These are phyloP conservation scores for Wallacemonas rigidus DNA, from an alignment of 208 protist genomes.

Conservation along the genomic window DNA sequence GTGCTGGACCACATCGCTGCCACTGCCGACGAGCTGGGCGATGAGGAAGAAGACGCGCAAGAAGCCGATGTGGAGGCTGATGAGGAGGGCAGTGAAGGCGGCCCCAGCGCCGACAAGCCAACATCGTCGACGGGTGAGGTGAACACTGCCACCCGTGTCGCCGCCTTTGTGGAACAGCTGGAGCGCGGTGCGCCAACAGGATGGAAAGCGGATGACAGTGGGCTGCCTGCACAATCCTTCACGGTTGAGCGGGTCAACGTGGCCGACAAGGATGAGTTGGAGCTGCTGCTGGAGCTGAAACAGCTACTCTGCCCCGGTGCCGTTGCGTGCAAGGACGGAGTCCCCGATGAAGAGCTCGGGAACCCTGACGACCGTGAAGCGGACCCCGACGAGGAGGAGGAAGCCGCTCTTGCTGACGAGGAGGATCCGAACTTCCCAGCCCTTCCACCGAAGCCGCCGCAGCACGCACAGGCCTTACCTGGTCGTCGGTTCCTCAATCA, in stretches of 20 bases:
- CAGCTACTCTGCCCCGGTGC: conserved; percentile 50
- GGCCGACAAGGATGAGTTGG: conserved; percentile 38
- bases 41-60: conserved; percentile 6
- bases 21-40: not conserved
- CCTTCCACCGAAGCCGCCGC: conserved; percentile 3
- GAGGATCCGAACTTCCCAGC: conserved; percentile 24
- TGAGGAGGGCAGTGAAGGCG: not conserved
- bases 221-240: conserved; percentile 13
- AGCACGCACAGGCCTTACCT: conserved; percentile 51
- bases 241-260: conserved; percentile 29
- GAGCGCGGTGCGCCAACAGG: conserved; percentile 13
- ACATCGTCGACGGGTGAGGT: not conserved
- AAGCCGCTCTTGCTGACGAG: conserved; percentile 41
- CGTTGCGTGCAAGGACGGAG: conserved; percentile 48
- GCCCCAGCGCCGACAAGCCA: not conserved
- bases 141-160: conserved; percentile 7
- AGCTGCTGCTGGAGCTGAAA: conserved; percentile 52
- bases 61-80: conserved; percentile 23
- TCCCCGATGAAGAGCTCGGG: conserved; percentile 54
- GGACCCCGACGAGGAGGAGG: conserved; percentile 47
- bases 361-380: conserved; percentile 57
- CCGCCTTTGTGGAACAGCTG: conserved; percentile 13
- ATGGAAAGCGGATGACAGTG: conserved; percentile 16
- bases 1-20: conserved; percentile 40
- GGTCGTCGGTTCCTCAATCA: conserved; percentile 70